phyloP scores from a whole-genome alignment of 2,329 filamentous ascomycete species.

The Teratosphaeria viscida region DNA sequence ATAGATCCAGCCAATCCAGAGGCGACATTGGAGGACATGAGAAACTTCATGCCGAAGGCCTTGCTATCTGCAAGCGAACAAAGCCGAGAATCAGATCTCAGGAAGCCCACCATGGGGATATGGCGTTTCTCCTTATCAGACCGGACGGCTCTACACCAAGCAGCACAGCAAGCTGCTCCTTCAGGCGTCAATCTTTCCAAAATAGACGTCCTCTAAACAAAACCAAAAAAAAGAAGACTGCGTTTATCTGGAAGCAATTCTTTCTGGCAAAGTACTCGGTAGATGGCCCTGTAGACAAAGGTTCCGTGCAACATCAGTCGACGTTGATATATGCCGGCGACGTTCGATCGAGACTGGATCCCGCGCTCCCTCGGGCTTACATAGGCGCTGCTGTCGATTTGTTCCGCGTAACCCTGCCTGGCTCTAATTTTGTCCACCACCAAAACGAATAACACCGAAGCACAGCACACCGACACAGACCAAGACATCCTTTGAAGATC shows the following conservation, averaged over 20 bases:
- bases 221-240: too few relatives aligned
- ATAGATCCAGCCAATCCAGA: neutral
- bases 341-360: slow-evolving; percentile 1
- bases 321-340: slow-evolving; percentile 1
- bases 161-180: neutral
- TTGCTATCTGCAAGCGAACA: neutral
- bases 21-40: neutral
- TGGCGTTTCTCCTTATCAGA: slow-evolving; percentile 2
- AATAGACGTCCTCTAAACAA: slow-evolving; percentile 2
- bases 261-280: slow-evolving; percentile 1
- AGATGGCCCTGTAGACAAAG: neutral
- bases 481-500: neutral
- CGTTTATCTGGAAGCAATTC: slow-evolving; percentile 4
- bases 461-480: too few relatives aligned
- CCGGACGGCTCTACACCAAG: neutral
- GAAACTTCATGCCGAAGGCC: neutral
- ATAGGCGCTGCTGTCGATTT: slow-evolving; percentile 3
- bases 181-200: neutral
- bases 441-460: too few relatives aligned
- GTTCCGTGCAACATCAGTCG: neutral
- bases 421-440: neutral
- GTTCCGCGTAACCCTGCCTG: neutral
- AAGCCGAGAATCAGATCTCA: neutral
- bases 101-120: neutral
- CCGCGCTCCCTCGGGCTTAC: slow-evolving; percentile 2